Evolutionary conservation across 352 stramenopile species (phyloP).

Genomic region (Phytophthora capsici): DNA sequence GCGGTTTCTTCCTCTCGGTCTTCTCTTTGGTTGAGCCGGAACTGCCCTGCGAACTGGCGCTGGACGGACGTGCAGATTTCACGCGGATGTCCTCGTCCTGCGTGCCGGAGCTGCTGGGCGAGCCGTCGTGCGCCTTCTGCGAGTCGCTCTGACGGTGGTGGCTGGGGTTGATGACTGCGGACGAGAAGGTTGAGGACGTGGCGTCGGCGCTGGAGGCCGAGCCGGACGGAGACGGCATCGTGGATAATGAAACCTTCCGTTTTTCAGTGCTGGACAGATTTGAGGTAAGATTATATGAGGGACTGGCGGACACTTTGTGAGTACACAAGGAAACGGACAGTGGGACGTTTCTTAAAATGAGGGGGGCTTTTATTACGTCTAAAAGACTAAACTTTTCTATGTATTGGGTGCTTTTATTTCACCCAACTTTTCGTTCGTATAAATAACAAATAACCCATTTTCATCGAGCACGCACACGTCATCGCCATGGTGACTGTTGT

Average conservation of each 20-base stretch:
- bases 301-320: background rate
- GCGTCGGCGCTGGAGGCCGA: conserved; percentile 19
- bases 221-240: conserved; percentile 1
- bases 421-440: too few species aligned
- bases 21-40: conserved; percentile 8
- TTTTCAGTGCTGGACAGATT: background rate
- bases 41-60: conserved; percentile 13
- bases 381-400: too few species aligned
- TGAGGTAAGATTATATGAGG: conserved; percentile 1
- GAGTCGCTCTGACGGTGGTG: conserved; percentile 27
- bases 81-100: conserved; percentile 38
- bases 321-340: background rate
- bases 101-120: conserved; percentile 30
- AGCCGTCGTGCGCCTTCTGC: conserved; percentile 14
- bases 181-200: conserved; percentile 37
- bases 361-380: too few species aligned
- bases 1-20: background rate
- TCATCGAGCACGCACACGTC: background rate
- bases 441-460: background rate
- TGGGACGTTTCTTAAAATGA: background rate
- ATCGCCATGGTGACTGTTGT: background rate
- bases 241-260: conserved; percentile 13
- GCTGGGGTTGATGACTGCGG: conserved; percentile 38
- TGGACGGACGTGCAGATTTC: conserved; percentile 15
- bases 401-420: too few species aligned